Evolutionary conservation across 2,329 filamentous ascomycete genomes (phyloP).

Genomic region (Apiospora rasikravindrae): DNA sequence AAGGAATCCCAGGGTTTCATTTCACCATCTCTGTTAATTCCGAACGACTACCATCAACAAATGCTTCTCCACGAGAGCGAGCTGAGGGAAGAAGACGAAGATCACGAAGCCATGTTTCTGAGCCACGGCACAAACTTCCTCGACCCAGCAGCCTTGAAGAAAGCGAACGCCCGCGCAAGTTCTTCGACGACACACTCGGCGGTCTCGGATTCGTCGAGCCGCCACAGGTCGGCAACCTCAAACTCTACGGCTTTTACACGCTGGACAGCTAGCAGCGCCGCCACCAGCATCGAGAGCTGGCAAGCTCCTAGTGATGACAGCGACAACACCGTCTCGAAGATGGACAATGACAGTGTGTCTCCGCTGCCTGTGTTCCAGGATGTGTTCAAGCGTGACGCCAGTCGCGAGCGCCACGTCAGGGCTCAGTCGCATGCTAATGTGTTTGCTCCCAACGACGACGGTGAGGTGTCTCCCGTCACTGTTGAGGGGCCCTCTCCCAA

Average conservation of each 20-base stretch:
- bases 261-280: conserved; percentile 58
- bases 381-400: conserved; percentile 24
- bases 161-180: conserved; percentile 53
- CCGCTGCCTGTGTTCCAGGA: conserved; percentile 21
- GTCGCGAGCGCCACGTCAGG: conserved; percentile 35
- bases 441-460: conserved; percentile 26
- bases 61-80: conserved; percentile 50
- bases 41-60: conserved; percentile 62
- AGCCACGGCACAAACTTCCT: conserved; percentile 31
- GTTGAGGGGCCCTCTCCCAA: conserved; percentile 22
- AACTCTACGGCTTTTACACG: conserved; percentile 59
- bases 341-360: conserved; percentile 22
- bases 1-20: conserved; percentile 62
- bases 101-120: conserved; percentile 34
- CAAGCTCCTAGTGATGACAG: conserved; percentile 28
- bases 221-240: conserved; percentile 60
- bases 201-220: conserved; percentile 52
- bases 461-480: not conserved
- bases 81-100: conserved; percentile 39
- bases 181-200: conserved; percentile 60
- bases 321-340: conserved; percentile 22
- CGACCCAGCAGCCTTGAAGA: conserved; percentile 43
- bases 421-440: conserved; percentile 39
- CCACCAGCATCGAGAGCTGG: conserved; percentile 41
- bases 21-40: conserved; percentile 67